Evolutionary conservation across 2,329 filamentous ascomycete genomes (phyloP), one percentile per base, ranked within the genome.

Genomic region (Aspergillus ruber): DNA sequence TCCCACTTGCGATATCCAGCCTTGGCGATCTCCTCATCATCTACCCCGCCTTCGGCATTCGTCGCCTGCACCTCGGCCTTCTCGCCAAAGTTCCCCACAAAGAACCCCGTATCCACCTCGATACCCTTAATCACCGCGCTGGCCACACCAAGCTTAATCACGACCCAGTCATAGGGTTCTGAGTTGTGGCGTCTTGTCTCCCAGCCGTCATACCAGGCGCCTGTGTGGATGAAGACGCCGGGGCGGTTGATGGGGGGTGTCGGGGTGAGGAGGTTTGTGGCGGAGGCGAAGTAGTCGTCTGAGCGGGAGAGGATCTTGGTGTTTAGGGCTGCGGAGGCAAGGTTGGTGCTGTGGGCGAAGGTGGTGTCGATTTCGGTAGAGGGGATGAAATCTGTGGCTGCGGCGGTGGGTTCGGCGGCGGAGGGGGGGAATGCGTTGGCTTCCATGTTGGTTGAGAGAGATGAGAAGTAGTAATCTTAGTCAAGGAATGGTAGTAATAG

Each of bases 121-220:
- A 74, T 59, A 15, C 70, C 72, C 23, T 68, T 59, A 32, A 73
- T 67, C 2, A 57, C 48, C 7, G 64, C 69, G 36, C 61, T 61
- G 17, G 60, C 73, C 0, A 79, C 77, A n/a, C 79, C 79, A 0
- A 83, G 71, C 40, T 76, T 71, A 49, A 83, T 72, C 6, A 83
- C 74, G 1, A 79, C 79, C 77, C 77, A 83, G 64, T 84, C 80
- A 52, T 74, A 80, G 9, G 74, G 71, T 35, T 74, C 71, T 0
- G 72, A 64, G 59, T 84, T 84, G 66, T 83, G 80, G 21, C 80
- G 71, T 5, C 80, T 71, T 4, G 80, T 83, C 54, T 84, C 80
- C 80, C 80, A 83, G 15, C 80, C 80, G 60, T 83, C 80, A 59
- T 82, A 83, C 80, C 80, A 83, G 42, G 79, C 79, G 48, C 80